Conservation (phyloP, 169 alveolate genomes). For the Blepharisma undulans region DNA sequence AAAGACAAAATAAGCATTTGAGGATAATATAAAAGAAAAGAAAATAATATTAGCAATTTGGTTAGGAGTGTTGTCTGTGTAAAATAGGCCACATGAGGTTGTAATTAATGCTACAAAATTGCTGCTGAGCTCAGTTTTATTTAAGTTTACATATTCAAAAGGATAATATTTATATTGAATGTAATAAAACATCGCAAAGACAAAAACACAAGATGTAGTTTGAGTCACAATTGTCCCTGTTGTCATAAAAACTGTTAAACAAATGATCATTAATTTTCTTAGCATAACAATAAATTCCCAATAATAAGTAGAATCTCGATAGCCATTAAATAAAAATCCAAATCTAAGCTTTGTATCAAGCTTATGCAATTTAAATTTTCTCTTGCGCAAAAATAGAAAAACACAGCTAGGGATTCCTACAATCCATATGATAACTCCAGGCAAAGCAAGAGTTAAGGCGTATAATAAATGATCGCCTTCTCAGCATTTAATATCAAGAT, state of each 20-base stretch:
- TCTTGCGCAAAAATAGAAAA: not conserved
- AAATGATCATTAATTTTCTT: slow-evolving; percentile 35
- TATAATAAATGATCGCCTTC: not conserved
- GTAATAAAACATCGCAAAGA: not conserved
- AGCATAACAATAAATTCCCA: slow-evolving; percentile 47
- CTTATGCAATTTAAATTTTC: not conserved
- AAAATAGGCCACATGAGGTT: not conserved
- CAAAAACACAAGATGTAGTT: not conserved
- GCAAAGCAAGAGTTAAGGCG: not conserved
- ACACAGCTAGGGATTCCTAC: slow-evolving; percentile 24
- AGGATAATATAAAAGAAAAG: not conserved
- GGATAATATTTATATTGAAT: not conserved
- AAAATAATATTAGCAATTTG: not conserved
- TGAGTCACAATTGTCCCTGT: not conserved
- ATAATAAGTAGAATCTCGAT: slow-evolving; percentile 17
- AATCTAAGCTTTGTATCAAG: slow-evolving; percentile 24
- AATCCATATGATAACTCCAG: slow-evolving; percentile 36
- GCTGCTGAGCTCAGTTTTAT: not conserved
- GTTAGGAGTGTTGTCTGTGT: not conserved
- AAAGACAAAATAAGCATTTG: not conserved
- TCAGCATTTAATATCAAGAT: slow-evolving; percentile 27
- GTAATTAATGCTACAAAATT: not conserved
- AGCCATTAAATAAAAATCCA: slow-evolving; percentile 48
- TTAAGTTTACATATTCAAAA: not conserved
- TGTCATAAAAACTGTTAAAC: slow-evolving; percentile 25